Base-by-base conservation (phyloP, 2,329 filamentous ascomycete genomes). In the Xylariaceae sp. region DNA sequence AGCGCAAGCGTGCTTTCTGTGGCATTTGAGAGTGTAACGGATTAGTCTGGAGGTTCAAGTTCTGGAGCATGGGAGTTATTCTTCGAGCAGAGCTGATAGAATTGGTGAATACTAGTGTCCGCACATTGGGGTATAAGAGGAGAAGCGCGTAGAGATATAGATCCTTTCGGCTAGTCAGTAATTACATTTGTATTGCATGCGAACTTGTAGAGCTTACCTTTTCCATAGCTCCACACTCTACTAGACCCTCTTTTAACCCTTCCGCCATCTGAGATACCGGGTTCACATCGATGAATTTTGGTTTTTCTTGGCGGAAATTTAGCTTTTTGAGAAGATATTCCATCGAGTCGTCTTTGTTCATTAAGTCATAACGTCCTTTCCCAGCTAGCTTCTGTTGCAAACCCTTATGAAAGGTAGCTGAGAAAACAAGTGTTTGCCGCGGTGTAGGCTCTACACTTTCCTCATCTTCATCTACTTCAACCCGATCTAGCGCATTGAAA, bases 351-450 rank as follows among this genome's bases (percentile, higher is more conserved):
- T 88, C 85, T 54, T 91, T 85, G 65, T 81, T 85, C 75, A 90
- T 82, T 26, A 92, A 74, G 62, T 89, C 83, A 59, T 80, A 83
- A 54, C 84, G 86, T 19, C 83, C 81, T 71, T 92, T 96, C 21
- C 91, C 89, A 1, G 90, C 86, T 12, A 99, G 81, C 72, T 97
- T 98, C 65, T 93, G 90, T 71, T 98, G 93, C 26, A 99, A 77
- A 0, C 88, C 88, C 68, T 93, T 93, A 70, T 96, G 90, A 73
- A 99, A 96, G 0, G 95, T 99, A 0, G 95, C 95, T 0, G 95
- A 98, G 73, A 99, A 99, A 19, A 99, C 91, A 0, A 99, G 82
- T 0, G 93, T 98, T 70, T 99, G 95, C 41, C 93, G 80, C 16
- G 82, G 69, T 42, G 78, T 70, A 10, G 73, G 63, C 6, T 73